Evolutionary conservation across 1,139 yeast species (phyloP).

Genomic region (Sugiyamaella pinicola): DNA sequence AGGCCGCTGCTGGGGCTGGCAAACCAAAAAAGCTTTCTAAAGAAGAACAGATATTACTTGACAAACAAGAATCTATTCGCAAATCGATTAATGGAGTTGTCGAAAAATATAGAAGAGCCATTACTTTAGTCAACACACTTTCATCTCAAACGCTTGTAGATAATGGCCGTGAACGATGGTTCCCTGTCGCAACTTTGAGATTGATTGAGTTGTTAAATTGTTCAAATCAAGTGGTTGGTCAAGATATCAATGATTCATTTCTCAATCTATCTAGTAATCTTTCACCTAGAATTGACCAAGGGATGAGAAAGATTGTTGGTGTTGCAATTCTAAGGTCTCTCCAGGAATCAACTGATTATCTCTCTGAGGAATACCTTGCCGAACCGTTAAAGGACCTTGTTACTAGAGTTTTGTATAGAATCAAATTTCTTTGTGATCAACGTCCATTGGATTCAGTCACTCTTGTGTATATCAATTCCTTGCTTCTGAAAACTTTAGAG

Average conservation of each 20-base stretch:
- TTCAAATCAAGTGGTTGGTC: conserved; percentile 40
- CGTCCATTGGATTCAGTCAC: conserved; percentile 68
- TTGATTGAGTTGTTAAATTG: conserved; percentile 48
- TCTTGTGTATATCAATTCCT: conserved; percentile 72
- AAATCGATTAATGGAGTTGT: conserved; percentile 47
- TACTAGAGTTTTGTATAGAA: conserved; percentile 69
- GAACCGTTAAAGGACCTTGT: conserved; percentile 59
- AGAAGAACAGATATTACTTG: conserved; percentile 75
- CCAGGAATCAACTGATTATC: conserved; percentile 25
- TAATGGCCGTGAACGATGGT: conserved; percentile 76
- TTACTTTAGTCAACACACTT: conserved; percentile 57
- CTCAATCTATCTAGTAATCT: conserved; percentile 40
- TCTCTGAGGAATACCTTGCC: conserved; percentile 48
- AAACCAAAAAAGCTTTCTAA: conserved; percentile 61
- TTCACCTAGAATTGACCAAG: conserved; percentile 51
- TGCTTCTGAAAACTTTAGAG: conserved; percentile 57
- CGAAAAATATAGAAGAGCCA: conserved; percentile 50
- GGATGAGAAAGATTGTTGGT: conserved; percentile 59
- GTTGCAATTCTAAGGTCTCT: conserved; percentile 63
- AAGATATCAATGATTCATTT: conserved; percentile 38
- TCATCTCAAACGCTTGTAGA: conserved; percentile 57
- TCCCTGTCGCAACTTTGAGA: conserved; percentile 58
- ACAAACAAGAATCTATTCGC: conserved; percentile 61
- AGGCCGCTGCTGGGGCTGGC: conserved; percentile 29
- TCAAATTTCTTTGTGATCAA: conserved; percentile 75